A percentile compares a stretch with the other conserved stretches of the same genome.
phyloP scores from a whole-genome alignment of 768 basidiomycete species.

The Psilocybe cyanescens region DNA sequence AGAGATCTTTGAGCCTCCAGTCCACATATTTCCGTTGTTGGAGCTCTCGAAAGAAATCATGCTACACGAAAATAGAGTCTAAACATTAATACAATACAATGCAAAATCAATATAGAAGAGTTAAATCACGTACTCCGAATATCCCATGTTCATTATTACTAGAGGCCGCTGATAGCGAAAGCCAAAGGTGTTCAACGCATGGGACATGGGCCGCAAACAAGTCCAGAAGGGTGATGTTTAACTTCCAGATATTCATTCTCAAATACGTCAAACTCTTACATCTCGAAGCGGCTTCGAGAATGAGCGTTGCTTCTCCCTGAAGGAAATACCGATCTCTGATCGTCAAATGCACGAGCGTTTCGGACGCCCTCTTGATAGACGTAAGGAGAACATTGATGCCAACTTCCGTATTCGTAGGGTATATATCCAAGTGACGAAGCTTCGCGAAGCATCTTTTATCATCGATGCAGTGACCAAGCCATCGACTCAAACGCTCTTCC shows the following conservation, averaged over 20 bases:
- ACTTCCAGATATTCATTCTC: constrained; percentile 35
- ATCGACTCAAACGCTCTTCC: constrained; percentile 37
- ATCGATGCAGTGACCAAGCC: constrained; percentile 34
- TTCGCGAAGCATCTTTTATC: constrained; percentile 31
- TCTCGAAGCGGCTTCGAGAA: constrained; percentile 28
- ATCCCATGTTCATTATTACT: constrained; percentile 7
- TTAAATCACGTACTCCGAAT: constrained; percentile 3
- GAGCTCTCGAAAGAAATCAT: constrained; percentile 30
- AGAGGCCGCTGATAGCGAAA: constrained; percentile 32
- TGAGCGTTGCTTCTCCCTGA: constrained; percentile 29
- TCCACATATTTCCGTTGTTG: constrained; percentile 28
- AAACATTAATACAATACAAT: background rate
- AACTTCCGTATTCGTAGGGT: constrained; percentile 37
- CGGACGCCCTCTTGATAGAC: constrained; percentile 33
- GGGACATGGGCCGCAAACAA: constrained; percentile 34
- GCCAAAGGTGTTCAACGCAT: constrained; percentile 30
- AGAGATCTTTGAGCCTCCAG: constrained; percentile 42
- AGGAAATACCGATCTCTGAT: constrained; percentile 46
- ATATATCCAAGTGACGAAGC: constrained; percentile 41
- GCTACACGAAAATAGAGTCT: constrained; percentile 13
- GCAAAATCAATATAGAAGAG: background rate
- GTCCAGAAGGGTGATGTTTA: constrained; percentile 38
- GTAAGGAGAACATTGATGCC: constrained; percentile 39
- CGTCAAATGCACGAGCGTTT: constrained; percentile 35
- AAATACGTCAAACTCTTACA: constrained; percentile 31